Conservation (phyloP, 176 grass and related monocot species). For the Paspalum notatum region DNA sequence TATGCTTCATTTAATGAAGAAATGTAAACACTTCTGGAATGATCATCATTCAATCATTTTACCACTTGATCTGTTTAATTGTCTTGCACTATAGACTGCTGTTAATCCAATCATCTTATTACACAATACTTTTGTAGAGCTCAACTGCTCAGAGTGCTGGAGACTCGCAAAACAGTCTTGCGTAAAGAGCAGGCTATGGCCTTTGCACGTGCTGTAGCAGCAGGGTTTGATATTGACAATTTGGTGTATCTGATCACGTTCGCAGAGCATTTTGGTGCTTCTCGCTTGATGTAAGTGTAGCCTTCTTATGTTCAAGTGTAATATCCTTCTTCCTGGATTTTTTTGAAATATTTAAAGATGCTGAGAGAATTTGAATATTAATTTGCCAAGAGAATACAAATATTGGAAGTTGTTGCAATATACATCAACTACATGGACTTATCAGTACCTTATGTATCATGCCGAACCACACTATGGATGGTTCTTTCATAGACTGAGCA, state of each 20-base stretch:
- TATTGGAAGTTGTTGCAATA: conserved; percentile 13
- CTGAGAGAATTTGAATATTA: background rate
- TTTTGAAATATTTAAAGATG: background rate
- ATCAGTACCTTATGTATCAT: conserved; percentile 8
- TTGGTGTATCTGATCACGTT: conserved; percentile 72
- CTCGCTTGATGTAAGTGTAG: conserved; percentile 73
- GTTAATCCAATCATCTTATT: conserved; percentile 20
- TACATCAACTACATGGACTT: background rate
- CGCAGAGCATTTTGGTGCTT: conserved; percentile 82
- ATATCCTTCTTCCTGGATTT: conserved; percentile 5
- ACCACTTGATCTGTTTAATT: background rate
- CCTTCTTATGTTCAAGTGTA: conserved; percentile 14
- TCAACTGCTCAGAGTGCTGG: conserved; percentile 90
- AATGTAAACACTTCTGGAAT: background rate
- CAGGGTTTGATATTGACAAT: conserved; percentile 89
- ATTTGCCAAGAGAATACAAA: background rate
- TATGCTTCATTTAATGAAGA: conserved; percentile 11
- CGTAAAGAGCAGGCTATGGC: conserved; percentile 98
- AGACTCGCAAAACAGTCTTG: conserved; percentile 80
- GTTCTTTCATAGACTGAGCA: conserved; percentile 8
- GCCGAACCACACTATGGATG: background rate
- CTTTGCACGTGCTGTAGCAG: conserved; percentile 91
- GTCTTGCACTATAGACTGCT: background rate
- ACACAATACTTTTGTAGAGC: conserved; percentile 53
- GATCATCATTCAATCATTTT: conserved; percentile 8